A percentile compares a stretch with the other conserved stretches of the same genome.
Conservation (phyloP, 2,329 filamentous ascomycete genomes). For the Polychaeton citri region DNA sequence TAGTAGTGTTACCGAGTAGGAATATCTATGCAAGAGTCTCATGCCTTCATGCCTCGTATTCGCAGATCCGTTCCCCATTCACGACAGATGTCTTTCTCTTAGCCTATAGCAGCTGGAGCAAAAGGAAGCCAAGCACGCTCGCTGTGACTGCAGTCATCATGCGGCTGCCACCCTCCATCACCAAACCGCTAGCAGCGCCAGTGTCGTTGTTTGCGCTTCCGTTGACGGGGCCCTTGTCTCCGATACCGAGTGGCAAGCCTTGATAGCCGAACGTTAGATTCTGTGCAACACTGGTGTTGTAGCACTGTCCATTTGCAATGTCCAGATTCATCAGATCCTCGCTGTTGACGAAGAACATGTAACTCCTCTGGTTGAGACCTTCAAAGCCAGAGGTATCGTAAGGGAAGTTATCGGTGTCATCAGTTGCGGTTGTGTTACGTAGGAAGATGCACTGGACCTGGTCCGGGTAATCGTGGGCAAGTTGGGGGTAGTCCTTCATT, state of each 20-base stretch:
- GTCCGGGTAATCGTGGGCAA: conserved; percentile 52
- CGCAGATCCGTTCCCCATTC: too few relatives aligned
- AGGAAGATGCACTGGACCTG: conserved; percentile 69
- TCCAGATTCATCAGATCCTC: conserved; percentile 56
- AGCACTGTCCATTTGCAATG: conserved; percentile 53
- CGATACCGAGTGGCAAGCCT: conserved; percentile 24
- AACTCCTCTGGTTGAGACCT: conserved; percentile 49
- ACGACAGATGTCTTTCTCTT: too few relatives aligned
- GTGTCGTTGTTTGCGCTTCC: conserved; percentile 2
- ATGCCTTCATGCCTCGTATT: too few relatives aligned
- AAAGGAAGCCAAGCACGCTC: background rate
- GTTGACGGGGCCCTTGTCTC: conserved; percentile 3
- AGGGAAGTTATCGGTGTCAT: conserved; percentile 53
- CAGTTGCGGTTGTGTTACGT: conserved; percentile 60
- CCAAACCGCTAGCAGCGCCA: background rate
- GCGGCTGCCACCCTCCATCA: background rate
- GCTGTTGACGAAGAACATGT: conserved; percentile 68
- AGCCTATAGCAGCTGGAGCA: background rate
- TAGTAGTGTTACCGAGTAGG: too few relatives aligned
- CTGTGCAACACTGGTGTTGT: conserved; percentile 50
- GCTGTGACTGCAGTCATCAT: background rate
- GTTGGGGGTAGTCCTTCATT: conserved; percentile 47
- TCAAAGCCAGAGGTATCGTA: conserved; percentile 64
- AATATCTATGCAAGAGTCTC: too few relatives aligned
- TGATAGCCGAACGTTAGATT: conserved; percentile 60